phyloP scores from a whole-genome alignment of 495 filamentous ascomycete species.

The Hypoxylon lienhwacheense region DNA sequence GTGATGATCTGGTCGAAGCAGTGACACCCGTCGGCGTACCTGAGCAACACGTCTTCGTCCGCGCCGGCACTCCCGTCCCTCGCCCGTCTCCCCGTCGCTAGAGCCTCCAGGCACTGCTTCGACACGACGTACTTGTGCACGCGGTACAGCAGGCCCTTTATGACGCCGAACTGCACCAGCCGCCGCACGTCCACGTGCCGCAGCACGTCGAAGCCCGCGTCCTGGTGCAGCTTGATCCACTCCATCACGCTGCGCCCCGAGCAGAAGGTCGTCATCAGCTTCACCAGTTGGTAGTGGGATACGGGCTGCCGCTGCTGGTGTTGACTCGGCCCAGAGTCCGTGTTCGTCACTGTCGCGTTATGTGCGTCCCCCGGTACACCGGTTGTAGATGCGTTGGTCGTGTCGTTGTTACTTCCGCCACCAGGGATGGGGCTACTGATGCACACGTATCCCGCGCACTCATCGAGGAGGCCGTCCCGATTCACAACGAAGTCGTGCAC shows the following conservation, averaged over 20 bases:
- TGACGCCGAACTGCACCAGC: constrained; percentile 92
- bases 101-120: constrained; percentile 52
- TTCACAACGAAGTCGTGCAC: constrained; percentile 72
- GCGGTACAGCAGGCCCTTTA: constrained; percentile 92
- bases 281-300: constrained; percentile 59
- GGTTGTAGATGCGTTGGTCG: neutral
- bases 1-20: constrained; percentile 90
- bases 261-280: constrained; percentile 75
- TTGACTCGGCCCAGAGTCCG: constrained; percentile 8
- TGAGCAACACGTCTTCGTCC: constrained; percentile 49
- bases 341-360: constrained; percentile 4
- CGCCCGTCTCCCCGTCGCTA: constrained; percentile 46
- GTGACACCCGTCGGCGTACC: constrained; percentile 79
- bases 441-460: constrained; percentile 82
- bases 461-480: constrained; percentile 70
- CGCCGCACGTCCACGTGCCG: constrained; percentile 80
- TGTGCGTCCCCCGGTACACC: neutral
- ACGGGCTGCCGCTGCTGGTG: constrained; percentile 38
- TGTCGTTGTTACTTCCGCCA: neutral
- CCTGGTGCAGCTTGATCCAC: constrained; percentile 74
- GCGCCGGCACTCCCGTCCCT: constrained; percentile 34
- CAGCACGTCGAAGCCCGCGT: constrained; percentile 59
- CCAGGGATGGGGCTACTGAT: constrained; percentile 23
- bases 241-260: constrained; percentile 77
- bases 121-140: constrained; percentile 87